phyloP scores from a whole-genome alignment of 306 rosid species.

The Aeschynomene evenia region DNA sequence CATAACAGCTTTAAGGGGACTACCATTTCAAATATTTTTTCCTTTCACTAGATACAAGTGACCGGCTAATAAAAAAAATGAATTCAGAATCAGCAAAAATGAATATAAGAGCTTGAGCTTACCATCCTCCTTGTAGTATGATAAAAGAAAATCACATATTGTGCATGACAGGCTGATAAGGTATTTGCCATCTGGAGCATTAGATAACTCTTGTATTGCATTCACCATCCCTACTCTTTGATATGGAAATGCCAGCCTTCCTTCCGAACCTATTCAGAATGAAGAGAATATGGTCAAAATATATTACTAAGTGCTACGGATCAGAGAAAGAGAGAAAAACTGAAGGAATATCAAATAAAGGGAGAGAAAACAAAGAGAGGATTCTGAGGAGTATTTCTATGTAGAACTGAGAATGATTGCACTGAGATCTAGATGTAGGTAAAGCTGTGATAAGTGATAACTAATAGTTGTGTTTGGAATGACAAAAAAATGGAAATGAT shows the following conservation, averaged over 20 bases:
- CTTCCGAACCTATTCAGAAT: conserved; percentile 74
- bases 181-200: conserved; percentile 81
- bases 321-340: neutral
- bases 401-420: neutral
- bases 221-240: conserved; percentile 92
- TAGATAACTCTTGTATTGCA: conserved; percentile 71
- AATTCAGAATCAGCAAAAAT: neutral
- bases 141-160: conserved; percentile 68
- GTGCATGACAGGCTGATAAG: conserved; percentile 51
- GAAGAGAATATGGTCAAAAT: conserved; percentile 30
- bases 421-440: neutral
- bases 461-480: no score
- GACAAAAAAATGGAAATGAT: no score
- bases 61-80: neutral
- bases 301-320: neutral
- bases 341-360: neutral
- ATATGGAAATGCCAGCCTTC: conserved; percentile 92
- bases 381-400: neutral
- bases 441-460: neutral
- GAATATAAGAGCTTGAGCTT: conserved; percentile 6
- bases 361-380: neutral
- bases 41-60: neutral
- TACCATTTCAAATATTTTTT: neutral
- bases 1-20: neutral
- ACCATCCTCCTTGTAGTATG: conserved; percentile 92